A percentile compares a stretch with the other conserved stretches of the same genome.
phyloP scores from a whole-genome alignment of 345 rosid species.

The Psidium guajava region DNA sequence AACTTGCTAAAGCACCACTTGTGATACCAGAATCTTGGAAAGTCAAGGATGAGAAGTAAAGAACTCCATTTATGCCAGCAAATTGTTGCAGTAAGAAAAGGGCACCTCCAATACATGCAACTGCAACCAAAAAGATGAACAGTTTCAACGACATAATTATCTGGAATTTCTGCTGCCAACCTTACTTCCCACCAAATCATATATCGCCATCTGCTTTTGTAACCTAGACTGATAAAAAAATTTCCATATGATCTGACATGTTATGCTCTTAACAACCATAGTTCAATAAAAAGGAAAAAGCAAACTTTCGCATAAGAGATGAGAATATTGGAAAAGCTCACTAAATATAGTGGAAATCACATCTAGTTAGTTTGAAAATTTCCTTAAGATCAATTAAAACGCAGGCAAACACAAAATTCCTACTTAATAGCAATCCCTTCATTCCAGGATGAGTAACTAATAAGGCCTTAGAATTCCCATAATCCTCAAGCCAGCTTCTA shows the following conservation, averaged over 20 bases:
- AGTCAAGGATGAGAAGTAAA: slow-evolving; percentile 73
- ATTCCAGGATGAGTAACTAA: background rate
- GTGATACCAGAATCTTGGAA: slow-evolving; percentile 63
- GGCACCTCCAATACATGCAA: slow-evolving; percentile 55
- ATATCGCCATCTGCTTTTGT: background rate
- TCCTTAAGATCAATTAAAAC: background rate
- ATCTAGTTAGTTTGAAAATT: background rate
- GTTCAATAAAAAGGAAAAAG: background rate
- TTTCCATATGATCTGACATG: background rate
- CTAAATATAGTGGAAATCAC: background rate
- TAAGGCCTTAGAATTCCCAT: background rate
- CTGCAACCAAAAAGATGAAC: slow-evolving; percentile 30
- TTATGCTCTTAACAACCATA: background rate
- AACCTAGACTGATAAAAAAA: background rate
- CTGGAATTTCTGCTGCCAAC: background rate
- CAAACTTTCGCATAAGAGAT: background rate
- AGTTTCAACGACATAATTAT: background rate
- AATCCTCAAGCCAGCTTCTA: background rate
- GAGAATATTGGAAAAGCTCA: background rate
- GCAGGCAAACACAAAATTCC: background rate
- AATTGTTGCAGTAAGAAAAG: slow-evolving; percentile 71
- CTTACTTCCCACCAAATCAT: background rate
- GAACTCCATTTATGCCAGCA: slow-evolving; percentile 81
- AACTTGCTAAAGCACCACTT: slow-evolving; percentile 47
- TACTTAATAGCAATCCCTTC: background rate